Conservation (phyloP, 148 eudicot genomes). For the Diospyros kaki region DNA sequence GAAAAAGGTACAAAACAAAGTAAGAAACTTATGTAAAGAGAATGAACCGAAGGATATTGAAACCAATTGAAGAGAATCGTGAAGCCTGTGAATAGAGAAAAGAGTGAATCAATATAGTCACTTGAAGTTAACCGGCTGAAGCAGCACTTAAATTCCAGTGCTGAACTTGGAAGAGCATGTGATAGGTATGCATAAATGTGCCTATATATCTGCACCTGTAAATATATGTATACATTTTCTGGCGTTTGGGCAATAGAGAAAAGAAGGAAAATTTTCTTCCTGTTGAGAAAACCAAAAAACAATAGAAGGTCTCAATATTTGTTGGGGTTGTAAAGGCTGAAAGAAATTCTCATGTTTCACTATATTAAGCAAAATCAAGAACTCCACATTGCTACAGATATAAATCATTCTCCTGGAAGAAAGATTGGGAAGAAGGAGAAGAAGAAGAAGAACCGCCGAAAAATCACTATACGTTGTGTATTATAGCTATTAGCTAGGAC, state of each 20-base stretch:
- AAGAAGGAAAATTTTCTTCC: no score
- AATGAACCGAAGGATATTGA: neutral
- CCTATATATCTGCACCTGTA: neutral
- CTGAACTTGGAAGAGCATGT: neutral
- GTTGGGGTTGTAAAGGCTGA: neutral
- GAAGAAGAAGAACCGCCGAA: neutral
- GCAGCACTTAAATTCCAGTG: neutral
- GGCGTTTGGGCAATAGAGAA: neutral
- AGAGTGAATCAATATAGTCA: neutral
- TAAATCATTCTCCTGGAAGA: neutral
- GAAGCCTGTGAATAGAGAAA: neutral
- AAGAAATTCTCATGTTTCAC: constrained; percentile 3
- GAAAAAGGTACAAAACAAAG: neutral
- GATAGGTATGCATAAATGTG: neutral
- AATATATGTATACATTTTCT: neutral
- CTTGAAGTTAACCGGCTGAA: neutral
- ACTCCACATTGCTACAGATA: neutral
- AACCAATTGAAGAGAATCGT: neutral
- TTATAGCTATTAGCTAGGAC: constrained; percentile 11
- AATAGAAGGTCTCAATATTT: neutral
- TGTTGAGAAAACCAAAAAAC: neutral
- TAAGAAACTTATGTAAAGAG: neutral
- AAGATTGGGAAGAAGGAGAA: neutral
- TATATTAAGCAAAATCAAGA: neutral
- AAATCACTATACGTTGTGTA: constrained; percentile 2